Evolutionary conservation across 1,284 basidiomycete genomes (phyloP).

Genomic region (Sutorius eximius): DNA sequence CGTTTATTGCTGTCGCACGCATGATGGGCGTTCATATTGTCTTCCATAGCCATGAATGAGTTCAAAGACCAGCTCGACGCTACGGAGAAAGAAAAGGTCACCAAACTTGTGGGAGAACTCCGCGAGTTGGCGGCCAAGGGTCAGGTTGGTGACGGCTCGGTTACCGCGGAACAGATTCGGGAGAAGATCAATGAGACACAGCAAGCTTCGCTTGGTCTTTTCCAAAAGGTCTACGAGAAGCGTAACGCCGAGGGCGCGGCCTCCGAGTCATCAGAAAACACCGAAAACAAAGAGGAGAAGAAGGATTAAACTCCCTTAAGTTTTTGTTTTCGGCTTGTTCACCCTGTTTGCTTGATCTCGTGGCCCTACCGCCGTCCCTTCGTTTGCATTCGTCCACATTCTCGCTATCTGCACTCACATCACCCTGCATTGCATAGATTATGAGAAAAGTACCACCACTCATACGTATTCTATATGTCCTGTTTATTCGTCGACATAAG

Average conservation of each 20-base stretch:
- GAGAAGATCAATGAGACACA: constrained; percentile 96
- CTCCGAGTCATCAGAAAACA: constrained; percentile 40
- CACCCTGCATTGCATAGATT: constrained; percentile 28
- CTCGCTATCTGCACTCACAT: constrained; percentile 9
- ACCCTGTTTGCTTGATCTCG: constrained; percentile 9
- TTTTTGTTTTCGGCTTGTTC: neutral
- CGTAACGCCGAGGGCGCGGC: constrained; percentile 67
- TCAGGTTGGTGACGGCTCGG: constrained; percentile 78
- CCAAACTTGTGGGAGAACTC: constrained; percentile 83
- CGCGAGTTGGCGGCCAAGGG: constrained; percentile 91
- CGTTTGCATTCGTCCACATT: constrained; percentile 22
- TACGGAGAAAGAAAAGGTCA: constrained; percentile 91
- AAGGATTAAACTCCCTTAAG: constrained; percentile 55
- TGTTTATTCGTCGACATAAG: constrained; percentile 21
- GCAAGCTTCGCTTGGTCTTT: constrained; percentile 92
- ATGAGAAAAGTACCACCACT: constrained; percentile 33
- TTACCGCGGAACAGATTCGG: constrained; percentile 87
- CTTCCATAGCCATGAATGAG: constrained; percentile 79
- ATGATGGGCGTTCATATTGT: constrained; percentile 5
- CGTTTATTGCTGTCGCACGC: constrained; percentile 18
- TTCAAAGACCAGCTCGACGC: constrained; percentile 97
- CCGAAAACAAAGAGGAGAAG: constrained; percentile 64
- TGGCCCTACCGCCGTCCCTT: constrained; percentile 26
- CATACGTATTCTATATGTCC: constrained; percentile 27
- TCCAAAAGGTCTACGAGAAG: constrained; percentile 99